These are phyloP conservation scores for Beauveria sp. DNA, from an alignment of 2,329 filamentous ascomycete species.

Conservation along the genomic window DNA sequence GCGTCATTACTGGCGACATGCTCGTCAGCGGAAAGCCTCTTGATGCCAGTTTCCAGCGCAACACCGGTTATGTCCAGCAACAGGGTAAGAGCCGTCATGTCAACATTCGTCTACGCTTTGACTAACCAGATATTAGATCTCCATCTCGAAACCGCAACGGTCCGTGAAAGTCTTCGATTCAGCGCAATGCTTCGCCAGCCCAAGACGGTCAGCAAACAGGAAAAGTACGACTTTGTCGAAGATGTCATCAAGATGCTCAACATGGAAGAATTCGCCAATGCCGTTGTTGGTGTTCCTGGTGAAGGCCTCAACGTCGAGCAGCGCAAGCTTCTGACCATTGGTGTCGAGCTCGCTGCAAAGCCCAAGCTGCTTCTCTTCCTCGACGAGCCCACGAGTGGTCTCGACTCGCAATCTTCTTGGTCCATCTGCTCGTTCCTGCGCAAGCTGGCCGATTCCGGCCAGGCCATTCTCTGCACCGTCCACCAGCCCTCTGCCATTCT, in stretches of 20 bases:
- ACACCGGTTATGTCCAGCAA: conserved; percentile 61
- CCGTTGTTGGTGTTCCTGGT: conserved; percentile 56
- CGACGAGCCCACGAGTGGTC: conserved; percentile 53
- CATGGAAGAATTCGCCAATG: conserved; percentile 60
- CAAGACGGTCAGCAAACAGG: conserved; percentile 40
- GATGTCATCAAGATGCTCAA: conserved; percentile 58
- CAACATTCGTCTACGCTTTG: not conserved
- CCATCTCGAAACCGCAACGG: conserved; percentile 47
- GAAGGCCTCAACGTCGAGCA: conserved; percentile 56
- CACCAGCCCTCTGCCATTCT: conserved; percentile 48
- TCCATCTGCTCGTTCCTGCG: conserved; percentile 55
- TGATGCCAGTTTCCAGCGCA: conserved; percentile 53
- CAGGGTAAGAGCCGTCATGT: conserved; percentile 34
- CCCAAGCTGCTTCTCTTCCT: conserved; percentile 53
- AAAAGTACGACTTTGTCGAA: conserved; percentile 56
- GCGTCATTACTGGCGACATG: conserved; percentile 59
- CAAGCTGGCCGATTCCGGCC: conserved; percentile 49
- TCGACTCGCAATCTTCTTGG: conserved; percentile 58
- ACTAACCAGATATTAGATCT: conserved; percentile 33
- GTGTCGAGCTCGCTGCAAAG: conserved; percentile 50
- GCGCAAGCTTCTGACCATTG: conserved; percentile 54
- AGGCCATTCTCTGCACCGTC: conserved; percentile 48
- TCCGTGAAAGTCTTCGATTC: conserved; percentile 47
- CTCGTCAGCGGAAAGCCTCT: conserved; percentile 53
- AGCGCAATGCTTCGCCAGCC: conserved; percentile 53